Evolutionary conservation across 805 yeast species (phyloP), one percentile per base, ranked within the genome.

Genomic region (Vanderwaltozyma verrucispora): DNA sequence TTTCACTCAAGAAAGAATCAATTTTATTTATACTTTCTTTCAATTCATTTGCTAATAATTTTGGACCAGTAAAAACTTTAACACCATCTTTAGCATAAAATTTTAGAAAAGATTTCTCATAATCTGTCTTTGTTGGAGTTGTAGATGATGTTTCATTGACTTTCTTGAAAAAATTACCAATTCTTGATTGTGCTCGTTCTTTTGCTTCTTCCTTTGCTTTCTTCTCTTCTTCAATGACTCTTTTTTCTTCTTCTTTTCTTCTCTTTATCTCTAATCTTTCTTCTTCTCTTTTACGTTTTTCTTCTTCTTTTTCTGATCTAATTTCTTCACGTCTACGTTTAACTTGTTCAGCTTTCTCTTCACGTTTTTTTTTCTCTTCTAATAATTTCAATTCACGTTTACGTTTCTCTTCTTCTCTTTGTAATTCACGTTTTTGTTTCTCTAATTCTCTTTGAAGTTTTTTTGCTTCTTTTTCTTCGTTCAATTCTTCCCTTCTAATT

Each of bases 41-140:
- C 4, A 40, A 30, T 3, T 25, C 30, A 5, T 34, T 18, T 12
- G 34, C 23, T 4, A 46, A 29, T 25, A 44, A 24, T 13, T 31
- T 38, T 8, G 36, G 30, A 17, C 31, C 31, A 12, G 39, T 33
- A n/a, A 49, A 50, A 8, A 64, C 31, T 2, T 39, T 37, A 2
- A 57, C 55, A 13, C 62, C 62, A 18, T 56, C 66, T 38, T 60
- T 63, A 1, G 63, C 49, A 39, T 61, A 64, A 41, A 67, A 67
- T 12, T 62, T 63, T 19, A 57, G 47, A 37, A 65, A 65, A 28
- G 49, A 45, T 30, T 54, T 56, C 12, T 56, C 50, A 40, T 56
- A 65, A 36, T 61, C 63, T 6, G 60, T 48, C 21, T 49, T 43
- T 2, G 38, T 43, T 9, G 39, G 30, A 16, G 49, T 39, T 30